Percentiles rank a stretch among this genome's conserved stretches.
These are phyloP conservation scores for Botrytis squamosa DNA, from an alignment of 2,329 filamentous ascomycete species.

Conservation along the genomic window DNA sequence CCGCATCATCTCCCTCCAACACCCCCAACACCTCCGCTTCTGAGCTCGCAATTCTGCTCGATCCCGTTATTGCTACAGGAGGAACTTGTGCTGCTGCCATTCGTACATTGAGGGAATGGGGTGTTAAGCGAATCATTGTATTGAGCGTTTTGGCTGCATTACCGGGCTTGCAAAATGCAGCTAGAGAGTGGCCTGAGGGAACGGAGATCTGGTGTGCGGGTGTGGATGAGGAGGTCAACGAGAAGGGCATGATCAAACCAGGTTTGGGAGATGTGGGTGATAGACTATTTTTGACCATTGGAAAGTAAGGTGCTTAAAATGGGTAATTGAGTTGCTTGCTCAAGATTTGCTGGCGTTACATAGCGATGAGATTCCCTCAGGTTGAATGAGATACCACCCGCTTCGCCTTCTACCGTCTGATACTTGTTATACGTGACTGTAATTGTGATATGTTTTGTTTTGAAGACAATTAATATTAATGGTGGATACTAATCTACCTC, in stretches of 20 bases:
- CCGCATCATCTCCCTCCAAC: conserved; percentile 42
- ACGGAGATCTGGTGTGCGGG: conserved; percentile 81
- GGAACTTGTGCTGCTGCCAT: conserved; percentile 88
- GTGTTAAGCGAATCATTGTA: conserved; percentile 76
- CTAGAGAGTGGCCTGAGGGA: conserved; percentile 72
- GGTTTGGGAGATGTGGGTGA: conserved; percentile 91
- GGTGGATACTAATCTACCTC: conserved; percentile 22
- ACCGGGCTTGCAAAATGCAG: conserved; percentile 69
- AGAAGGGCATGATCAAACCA: conserved; percentile 85
- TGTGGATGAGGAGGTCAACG: conserved; percentile 71
- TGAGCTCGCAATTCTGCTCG: conserved; percentile 77
- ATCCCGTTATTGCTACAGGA: conserved; percentile 92
- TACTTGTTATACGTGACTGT: background rate
- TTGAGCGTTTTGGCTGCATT: conserved; percentile 71
- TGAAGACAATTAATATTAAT: conserved; percentile 13
- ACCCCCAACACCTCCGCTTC: conserved; percentile 44
- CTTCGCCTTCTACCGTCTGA: background rate
- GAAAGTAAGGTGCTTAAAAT: conserved; percentile 58
- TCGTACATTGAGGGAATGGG: conserved; percentile 86
- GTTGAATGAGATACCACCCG: conserved; percentile 17
- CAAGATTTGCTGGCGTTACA: background rate
- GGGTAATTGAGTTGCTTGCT: background rate
- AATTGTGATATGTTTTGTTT: background rate
- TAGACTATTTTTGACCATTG: conserved; percentile 82
- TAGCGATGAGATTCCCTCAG: background rate